Evolutionary conservation across 805 yeast genomes (phyloP), one percentile per base, ranked within the genome.

Genomic region (Diddensiella santjacobensis): DNA sequence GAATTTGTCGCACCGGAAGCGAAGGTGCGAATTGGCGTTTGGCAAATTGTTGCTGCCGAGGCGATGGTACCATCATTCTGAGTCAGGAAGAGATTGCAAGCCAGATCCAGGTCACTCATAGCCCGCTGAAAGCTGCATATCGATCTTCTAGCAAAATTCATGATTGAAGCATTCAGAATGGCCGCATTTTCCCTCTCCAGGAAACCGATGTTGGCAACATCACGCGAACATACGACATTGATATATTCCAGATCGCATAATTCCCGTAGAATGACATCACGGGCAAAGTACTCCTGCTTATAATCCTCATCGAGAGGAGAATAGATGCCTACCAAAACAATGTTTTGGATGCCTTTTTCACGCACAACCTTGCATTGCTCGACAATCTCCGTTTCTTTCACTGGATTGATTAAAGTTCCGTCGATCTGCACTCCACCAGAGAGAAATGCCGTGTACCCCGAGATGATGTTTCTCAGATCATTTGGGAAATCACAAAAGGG

Each of bases 31-130:
- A 74, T 73, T 17, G 78, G 78, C 3, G 65, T 55, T 30, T 61
- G 54, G 37, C 65, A 48, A 0, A 74, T 75, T 22, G 71, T 76
- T 4, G 57, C 51, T 3, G 69, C 66, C 2, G 75, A 60, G 2
- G 72, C 54, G 13, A 73, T 68, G 0, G 78, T 74, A 3, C 78
- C 79, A 51, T 74, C 78, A 56, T 74, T 74, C 57, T 74, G 78
- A 6, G 78, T 71, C 26, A 70, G 49, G 8, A 71, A 60, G 1
- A 74, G 62, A 2, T 73, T 70, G 56, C 74, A 68, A 3, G 54
- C 41, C 4, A 73, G 54, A 0, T 72, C 74, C 2, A 68, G 52
- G 1, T 53, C 49, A 36, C 60, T 60, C 18, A 71, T 63, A 0
- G 79, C 73, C n/a, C 62, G 49, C 11, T 61, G 61, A 52, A 72